These are phyloP conservation scores for Asterella californica DNA, from an alignment of 225 moss, liverwort and hornwort species.

Conservation along the genomic window DNA sequence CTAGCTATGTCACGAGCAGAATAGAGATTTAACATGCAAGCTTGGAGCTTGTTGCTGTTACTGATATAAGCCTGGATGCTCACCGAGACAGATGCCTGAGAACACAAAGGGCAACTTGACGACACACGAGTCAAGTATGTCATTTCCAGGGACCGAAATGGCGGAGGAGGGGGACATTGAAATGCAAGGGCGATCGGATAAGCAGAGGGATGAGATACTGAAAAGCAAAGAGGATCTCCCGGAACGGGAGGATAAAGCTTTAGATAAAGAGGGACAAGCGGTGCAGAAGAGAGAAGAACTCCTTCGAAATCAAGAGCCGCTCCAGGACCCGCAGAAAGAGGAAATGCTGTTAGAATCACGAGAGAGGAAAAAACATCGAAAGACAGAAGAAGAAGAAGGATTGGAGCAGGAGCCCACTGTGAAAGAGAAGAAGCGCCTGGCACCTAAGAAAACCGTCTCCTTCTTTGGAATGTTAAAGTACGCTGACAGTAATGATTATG, in stretches of 20 bases:
- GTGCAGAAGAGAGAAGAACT: background rate
- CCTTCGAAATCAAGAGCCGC: background rate
- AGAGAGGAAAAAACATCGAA: background rate
- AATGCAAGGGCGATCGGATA: background rate
- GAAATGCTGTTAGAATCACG: background rate
- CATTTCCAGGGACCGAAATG: background rate
- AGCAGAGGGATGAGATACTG: background rate
- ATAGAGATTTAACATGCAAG: background rate
- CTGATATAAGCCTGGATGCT: background rate
- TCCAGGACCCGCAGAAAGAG: background rate
- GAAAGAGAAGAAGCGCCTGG: background rate
- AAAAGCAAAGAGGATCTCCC: background rate
- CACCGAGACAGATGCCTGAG: background rate
- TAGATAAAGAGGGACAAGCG: background rate
- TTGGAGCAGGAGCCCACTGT: background rate
- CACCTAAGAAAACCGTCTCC: constrained; percentile 4
- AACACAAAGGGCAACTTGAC: background rate
- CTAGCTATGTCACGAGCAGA: too few relatives aligned
- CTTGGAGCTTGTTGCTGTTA: background rate
- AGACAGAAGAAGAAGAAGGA: background rate
- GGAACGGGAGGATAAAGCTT: background rate
- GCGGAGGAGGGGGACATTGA: constrained; percentile 1
- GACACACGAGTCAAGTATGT: background rate
- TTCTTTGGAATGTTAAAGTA: constrained; percentile 37
- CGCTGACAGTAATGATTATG: constrained; percentile 25